A percentile compares a stretch with the other conserved stretches of the same genome.
These are phyloP conservation scores for Rhizopus sp. DNA, from an alignment of 371 early-diverging fungal genomes.

Conservation along the genomic window DNA sequence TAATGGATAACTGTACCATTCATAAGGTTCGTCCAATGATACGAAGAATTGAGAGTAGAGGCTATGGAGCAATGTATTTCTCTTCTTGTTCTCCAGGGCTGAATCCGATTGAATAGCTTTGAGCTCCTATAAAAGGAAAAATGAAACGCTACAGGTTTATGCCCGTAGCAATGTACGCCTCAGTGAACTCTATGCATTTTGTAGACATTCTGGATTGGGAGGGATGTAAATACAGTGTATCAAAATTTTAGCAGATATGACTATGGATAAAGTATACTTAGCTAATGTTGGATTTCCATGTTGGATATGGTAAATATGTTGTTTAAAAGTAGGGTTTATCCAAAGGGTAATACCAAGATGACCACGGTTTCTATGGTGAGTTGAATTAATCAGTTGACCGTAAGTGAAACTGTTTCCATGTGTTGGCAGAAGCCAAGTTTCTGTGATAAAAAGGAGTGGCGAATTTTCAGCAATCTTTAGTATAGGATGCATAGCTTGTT, in stretches of 20 bases:
- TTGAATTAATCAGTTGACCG: slow-evolving; percentile 5
- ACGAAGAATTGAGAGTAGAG: too few species aligned
- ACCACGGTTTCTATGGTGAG: too few species aligned
- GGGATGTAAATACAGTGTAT: slow-evolving; percentile 12
- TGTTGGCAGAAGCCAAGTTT: slow-evolving; percentile 20
- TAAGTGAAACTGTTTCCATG: slow-evolving; percentile 19
- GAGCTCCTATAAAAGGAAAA: too few species aligned
- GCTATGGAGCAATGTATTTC: too few species aligned
- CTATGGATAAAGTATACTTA: slow-evolving; percentile 7
- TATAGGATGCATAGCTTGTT: slow-evolving; percentile 9
- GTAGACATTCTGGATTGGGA: slow-evolving; percentile 6
- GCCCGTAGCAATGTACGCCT: too few species aligned
- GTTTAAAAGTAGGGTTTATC: neutral
- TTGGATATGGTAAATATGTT: slow-evolving; percentile 1
- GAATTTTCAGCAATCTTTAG: neutral
- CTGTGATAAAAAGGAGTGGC: slow-evolving; percentile 21
- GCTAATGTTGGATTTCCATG: neutral
- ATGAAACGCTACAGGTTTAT: too few species aligned
- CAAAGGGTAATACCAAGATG: too few species aligned
- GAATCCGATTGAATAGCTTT: too few species aligned
- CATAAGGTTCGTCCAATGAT: too few species aligned
- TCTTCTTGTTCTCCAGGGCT: too few species aligned
- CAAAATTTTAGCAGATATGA: neutral
- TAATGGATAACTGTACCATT: too few species aligned
- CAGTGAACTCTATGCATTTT: too few species aligned